phyloP scores from a whole-genome alignment of 1,284 basidiomycete species.

The Wallemia hederae region DNA sequence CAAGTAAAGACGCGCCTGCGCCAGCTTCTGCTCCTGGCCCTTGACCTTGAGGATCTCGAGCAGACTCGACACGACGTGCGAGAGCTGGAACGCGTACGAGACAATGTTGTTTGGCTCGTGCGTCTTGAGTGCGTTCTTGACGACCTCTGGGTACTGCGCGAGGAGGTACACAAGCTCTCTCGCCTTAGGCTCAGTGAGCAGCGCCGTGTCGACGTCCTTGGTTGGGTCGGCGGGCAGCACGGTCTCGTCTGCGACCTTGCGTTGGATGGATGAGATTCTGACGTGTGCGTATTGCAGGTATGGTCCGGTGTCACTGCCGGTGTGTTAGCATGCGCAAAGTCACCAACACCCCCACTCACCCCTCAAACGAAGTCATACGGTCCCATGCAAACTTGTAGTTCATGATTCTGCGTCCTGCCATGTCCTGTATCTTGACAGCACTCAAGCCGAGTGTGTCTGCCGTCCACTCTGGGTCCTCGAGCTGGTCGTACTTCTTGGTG shows the following conservation, averaged over 20 bases:
- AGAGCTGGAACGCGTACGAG: slow-evolving; percentile 21
- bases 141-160: slow-evolving; percentile 67
- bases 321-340: not conserved
- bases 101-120: slow-evolving; percentile 73
- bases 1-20: slow-evolving; percentile 64
- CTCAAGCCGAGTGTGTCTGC: slow-evolving; percentile 73
- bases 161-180: slow-evolving; percentile 65
- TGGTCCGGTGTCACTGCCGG: slow-evolving; percentile 16
- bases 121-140: slow-evolving; percentile 51
- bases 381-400: slow-evolving; percentile 28
- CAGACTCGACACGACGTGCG: slow-evolving; percentile 17
- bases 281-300: slow-evolving; percentile 95
- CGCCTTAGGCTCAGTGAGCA: slow-evolving; percentile 43
- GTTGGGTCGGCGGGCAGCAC: slow-evolving; percentile 39
- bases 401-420: slow-evolving; percentile 39
- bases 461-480: slow-evolving; percentile 62
- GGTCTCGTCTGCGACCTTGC: slow-evolving; percentile 62
- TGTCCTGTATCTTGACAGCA: slow-evolving; percentile 94
- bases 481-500: slow-evolving; percentile 50
- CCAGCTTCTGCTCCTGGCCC: slow-evolving; percentile 37
- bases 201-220: slow-evolving; percentile 33
- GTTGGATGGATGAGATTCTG: slow-evolving; percentile 66
- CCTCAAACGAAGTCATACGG: slow-evolving; percentile 85
- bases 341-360: slow-evolving; percentile 41
- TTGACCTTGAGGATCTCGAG: slow-evolving; percentile 33